A percentile compares a stretch with the other conserved stretches of the same genome.
These are phyloP conservation scores for Endocarpon pusillum DNA, from an alignment of 495 filamentous ascomycete genomes.

Conservation along the genomic window DNA sequence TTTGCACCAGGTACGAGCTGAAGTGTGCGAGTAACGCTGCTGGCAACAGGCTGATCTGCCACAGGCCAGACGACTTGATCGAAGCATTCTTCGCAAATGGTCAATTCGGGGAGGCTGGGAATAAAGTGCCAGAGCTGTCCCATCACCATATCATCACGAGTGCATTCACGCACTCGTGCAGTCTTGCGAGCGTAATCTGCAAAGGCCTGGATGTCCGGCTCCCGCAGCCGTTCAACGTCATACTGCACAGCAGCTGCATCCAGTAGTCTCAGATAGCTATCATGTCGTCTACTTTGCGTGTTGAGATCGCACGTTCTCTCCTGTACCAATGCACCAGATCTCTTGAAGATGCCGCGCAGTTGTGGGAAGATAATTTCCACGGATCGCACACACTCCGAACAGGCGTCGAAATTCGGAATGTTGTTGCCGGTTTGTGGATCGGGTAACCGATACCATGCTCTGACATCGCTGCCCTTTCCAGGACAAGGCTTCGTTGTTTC, in stretches of 20 bases:
- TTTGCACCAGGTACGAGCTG: slow-evolving; percentile 30
- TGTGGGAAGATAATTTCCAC: slow-evolving; percentile 33
- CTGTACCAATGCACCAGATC: slow-evolving; percentile 10
- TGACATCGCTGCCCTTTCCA: slow-evolving; percentile 25
- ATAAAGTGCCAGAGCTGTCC: slow-evolving; percentile 43
- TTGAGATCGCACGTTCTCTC: slow-evolving; percentile 32
- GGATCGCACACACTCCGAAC: slow-evolving; percentile 33
- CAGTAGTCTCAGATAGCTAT: slow-evolving; percentile 45
- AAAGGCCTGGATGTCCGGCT: slow-evolving; percentile 32
- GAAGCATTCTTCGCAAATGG: slow-evolving; percentile 58
- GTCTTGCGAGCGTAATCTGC: slow-evolving; percentile 33
- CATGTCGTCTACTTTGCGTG: slow-evolving; percentile 33
- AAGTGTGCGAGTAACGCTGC: slow-evolving; percentile 32
- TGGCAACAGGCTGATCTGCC: slow-evolving; percentile 34
- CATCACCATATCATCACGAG: slow-evolving; percentile 29
- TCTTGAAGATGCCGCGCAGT: slow-evolving; percentile 31
- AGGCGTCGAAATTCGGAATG: slow-evolving; percentile 40
- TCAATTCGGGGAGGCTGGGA: slow-evolving; percentile 42
- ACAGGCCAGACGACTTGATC: slow-evolving; percentile 49
- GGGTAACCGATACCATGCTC: slow-evolving; percentile 41
- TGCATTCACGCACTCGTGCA: slow-evolving; percentile 34
- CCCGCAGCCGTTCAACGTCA: slow-evolving; percentile 13
- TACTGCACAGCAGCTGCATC: slow-evolving; percentile 35
- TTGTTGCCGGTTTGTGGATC: slow-evolving; percentile 33
- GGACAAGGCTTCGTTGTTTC: slow-evolving; percentile 29